A percentile compares a stretch with the other conserved stretches of the same genome.
phyloP scores from a whole-genome alignment of 2,329 filamentous ascomycete species.

The Plenodomus lindquistii region DNA sequence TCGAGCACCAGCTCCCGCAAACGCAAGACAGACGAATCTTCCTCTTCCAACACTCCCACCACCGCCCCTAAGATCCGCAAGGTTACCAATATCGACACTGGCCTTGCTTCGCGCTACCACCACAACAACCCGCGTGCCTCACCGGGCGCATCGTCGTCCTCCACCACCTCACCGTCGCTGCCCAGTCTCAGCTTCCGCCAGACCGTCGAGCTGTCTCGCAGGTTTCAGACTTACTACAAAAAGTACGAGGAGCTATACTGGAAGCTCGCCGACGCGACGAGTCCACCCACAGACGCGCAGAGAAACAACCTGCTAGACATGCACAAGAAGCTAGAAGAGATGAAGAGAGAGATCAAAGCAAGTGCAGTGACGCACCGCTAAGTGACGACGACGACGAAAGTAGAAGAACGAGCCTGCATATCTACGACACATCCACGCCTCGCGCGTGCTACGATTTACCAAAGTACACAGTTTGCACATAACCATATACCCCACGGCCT shows the following conservation, averaged over 20 bases:
- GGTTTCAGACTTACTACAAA: slow-evolving; percentile 62
- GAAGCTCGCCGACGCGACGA: slow-evolving; percentile 44
- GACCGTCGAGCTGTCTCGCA: slow-evolving; percentile 51
- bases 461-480: slow-evolving; percentile 20
- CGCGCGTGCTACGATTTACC: slow-evolving; percentile 12
- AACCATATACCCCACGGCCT: slow-evolving; percentile 21
- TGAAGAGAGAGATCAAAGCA: slow-evolving; percentile 61
- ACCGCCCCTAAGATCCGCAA: slow-evolving; percentile 37
- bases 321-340: slow-evolving; percentile 57
- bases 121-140: slow-evolving; percentile 38
- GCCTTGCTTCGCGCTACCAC: slow-evolving; percentile 41
- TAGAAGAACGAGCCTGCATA: background rate
- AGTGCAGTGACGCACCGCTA: slow-evolving; percentile 36
- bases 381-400: slow-evolving; percentile 2
- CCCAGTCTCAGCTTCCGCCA: slow-evolving; percentile 48
- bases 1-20: slow-evolving; percentile 45
- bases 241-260: slow-evolving; percentile 62
- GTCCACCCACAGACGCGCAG: slow-evolving; percentile 54
- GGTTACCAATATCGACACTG: slow-evolving; percentile 39
- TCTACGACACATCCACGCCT: slow-evolving; percentile 8
- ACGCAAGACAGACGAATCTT: slow-evolving; percentile 50
- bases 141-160: slow-evolving; percentile 37
- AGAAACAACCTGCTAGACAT: slow-evolving; percentile 58
- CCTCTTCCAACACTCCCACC: slow-evolving; percentile 33
- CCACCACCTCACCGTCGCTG: slow-evolving; percentile 39